Conservation (phyloP, 2,329 filamentous ascomycete genomes). For the Aspergillus arachidicola region DNA sequence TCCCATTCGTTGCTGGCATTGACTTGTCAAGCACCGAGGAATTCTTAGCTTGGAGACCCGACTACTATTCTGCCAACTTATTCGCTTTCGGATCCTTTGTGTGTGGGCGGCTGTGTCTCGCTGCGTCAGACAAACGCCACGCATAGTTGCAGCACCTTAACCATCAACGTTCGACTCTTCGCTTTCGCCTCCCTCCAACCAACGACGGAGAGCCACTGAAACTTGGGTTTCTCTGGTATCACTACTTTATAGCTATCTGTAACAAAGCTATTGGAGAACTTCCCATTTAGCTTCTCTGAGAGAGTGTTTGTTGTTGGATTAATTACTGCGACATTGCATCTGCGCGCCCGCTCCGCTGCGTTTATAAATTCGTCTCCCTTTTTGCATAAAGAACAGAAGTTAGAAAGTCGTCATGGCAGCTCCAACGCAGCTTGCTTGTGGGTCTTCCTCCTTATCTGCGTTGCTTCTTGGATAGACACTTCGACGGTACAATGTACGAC, state of each 20-base stretch:
- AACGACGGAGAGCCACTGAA: background rate
- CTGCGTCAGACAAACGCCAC: slow-evolving; percentile 26
- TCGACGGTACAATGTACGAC: background rate
- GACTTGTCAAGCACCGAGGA: slow-evolving; percentile 52
- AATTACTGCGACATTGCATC: slow-evolving; percentile 7
- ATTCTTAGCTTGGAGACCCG: slow-evolving; percentile 34
- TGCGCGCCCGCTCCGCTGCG: slow-evolving; percentile 10
- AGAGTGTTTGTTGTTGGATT: slow-evolving; percentile 6
- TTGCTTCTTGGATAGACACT: background rate
- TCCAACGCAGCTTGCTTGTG: slow-evolving; percentile 90
- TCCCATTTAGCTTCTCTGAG: slow-evolving; percentile 12
- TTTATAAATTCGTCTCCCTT: slow-evolving; percentile 7
- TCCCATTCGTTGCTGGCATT: slow-evolving; percentile 50
- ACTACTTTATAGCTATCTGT: slow-evolving; percentile 6
- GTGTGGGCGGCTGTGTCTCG: slow-evolving; percentile 18
- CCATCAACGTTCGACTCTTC: slow-evolving; percentile 2
- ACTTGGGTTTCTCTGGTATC: background rate
- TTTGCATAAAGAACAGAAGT: slow-evolving; percentile 12
- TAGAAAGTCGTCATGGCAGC: slow-evolving; percentile 66
- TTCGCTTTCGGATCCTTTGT: slow-evolving; percentile 25
- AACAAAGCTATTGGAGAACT: slow-evolving; percentile 8
- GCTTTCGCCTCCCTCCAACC: background rate
- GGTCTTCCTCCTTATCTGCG: slow-evolving; percentile 31
- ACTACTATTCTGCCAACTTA: slow-evolving; percentile 19
- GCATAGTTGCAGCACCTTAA: slow-evolving; percentile 10